Percentiles rank a stretch among this genome's conserved stretches.
Conservation (phyloP, 192 early-diverging fungal species). For the Backusella morwellensis region DNA sequence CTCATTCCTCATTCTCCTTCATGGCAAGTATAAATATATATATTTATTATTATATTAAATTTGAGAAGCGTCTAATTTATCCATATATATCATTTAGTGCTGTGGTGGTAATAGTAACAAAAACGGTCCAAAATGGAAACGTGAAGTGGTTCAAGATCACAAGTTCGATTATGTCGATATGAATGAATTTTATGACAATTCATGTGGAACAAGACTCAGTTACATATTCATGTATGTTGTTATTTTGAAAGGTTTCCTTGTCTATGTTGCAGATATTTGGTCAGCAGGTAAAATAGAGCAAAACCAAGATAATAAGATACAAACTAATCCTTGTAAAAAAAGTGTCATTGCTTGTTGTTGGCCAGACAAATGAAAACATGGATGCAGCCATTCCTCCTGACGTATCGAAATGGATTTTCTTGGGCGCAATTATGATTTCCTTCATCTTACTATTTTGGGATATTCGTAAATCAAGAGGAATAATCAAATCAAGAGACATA, state of each 20-base stretch:
- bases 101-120: background rate
- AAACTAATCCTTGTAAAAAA: background rate
- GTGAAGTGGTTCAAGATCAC: slow-evolving; percentile 78
- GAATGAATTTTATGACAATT: slow-evolving; percentile 65
- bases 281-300: slow-evolving; percentile 48
- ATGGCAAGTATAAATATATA: background rate
- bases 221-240: slow-evolving; percentile 64
- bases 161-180: slow-evolving; percentile 90
- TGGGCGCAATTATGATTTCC: slow-evolving; percentile 65
- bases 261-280: slow-evolving; percentile 81
- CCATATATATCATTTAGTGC: background rate
- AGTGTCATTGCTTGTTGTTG: slow-evolving; percentile 33
- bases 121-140: slow-evolving; percentile 69
- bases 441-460: slow-evolving; percentile 70
- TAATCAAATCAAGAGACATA: slow-evolving; percentile 71
- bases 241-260: slow-evolving; percentile 70
- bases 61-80: background rate
- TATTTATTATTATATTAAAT: background rate
- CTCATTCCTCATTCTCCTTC: background rate
- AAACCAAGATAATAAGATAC: background rate
- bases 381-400: slow-evolving; percentile 25
- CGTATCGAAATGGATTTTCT: slow-evolving; percentile 51
- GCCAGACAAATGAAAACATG: background rate
- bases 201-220: slow-evolving; percentile 40
- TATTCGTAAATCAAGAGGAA: slow-evolving; percentile 60